phyloP scores from a whole-genome alignment of 208 protist genomes.

The Leishmania tarentolae region DNA sequence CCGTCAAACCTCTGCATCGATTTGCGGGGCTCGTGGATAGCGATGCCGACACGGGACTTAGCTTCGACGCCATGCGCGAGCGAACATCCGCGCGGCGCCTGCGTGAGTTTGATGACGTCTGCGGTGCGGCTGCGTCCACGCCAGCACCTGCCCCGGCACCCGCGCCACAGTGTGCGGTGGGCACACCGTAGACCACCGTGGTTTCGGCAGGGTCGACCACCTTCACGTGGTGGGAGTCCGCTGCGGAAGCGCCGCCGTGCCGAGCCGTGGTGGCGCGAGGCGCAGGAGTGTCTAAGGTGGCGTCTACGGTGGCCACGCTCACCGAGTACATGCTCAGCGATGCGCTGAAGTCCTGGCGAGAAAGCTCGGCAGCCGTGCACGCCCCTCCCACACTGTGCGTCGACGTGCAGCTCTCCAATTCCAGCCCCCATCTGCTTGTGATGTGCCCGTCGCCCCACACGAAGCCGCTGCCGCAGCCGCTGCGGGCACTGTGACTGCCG shows the following conservation, averaged over 20 bases:
- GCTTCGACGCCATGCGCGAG: background rate
- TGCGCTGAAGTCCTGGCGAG: background rate
- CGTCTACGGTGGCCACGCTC: background rate
- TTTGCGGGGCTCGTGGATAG: background rate
- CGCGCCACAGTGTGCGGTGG: background rate
- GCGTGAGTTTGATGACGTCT: background rate
- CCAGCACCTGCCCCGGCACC: background rate
- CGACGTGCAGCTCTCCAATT: background rate
- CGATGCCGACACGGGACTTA: background rate
- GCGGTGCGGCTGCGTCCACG: background rate
- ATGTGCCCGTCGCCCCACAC: background rate
- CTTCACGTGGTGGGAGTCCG: slow-evolving; percentile 3
- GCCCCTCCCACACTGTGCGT: background rate
- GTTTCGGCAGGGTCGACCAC: slow-evolving; percentile 5
- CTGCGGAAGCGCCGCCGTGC: background rate
- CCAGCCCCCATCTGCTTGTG: background rate
- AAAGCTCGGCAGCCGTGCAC: background rate
- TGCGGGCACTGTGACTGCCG: slow-evolving; percentile 5
- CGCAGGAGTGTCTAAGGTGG: background rate
- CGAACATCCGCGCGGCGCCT: slow-evolving; percentile 9
- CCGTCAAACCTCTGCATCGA: background rate
- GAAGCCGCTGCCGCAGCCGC: background rate
- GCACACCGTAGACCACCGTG: background rate
- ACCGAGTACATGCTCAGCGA: background rate
- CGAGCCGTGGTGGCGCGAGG: background rate